These are phyloP conservation scores for Cladosporium sp. DNA, from an alignment of 2,329 filamentous ascomycete species.

Conservation along the genomic window DNA sequence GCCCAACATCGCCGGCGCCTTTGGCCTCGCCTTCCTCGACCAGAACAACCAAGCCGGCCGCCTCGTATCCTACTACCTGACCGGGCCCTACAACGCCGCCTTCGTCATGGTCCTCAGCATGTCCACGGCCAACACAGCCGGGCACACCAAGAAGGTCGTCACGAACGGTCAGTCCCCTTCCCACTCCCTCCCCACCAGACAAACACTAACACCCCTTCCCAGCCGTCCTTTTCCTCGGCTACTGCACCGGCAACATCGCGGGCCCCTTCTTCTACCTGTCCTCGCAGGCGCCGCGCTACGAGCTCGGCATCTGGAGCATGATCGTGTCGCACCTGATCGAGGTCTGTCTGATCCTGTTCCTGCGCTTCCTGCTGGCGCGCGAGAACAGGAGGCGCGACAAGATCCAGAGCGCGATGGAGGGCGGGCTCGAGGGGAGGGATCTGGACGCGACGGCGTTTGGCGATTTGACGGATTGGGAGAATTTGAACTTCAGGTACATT, in stretches of 20 bases:
- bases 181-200: constrained; percentile 35
- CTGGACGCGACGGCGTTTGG: constrained; percentile 42
- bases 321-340: constrained; percentile 50
- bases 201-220: constrained; percentile 38
- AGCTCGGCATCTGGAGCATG: constrained; percentile 54
- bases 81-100: constrained; percentile 46
- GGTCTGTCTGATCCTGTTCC: constrained; percentile 38
- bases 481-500: constrained; percentile 43
- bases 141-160: constrained; percentile 60
- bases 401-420: constrained; percentile 41
- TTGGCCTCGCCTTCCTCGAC: constrained; percentile 52
- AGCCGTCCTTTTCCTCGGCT: constrained; percentile 59
- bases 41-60: constrained; percentile 46
- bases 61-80: constrained; percentile 53
- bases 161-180: constrained; percentile 37
- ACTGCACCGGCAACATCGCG: constrained; percentile 59
- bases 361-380: constrained; percentile 43
- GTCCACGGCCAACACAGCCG: constrained; percentile 46
- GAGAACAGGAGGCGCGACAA: constrained; percentile 47
- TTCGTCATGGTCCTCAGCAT: constrained; percentile 47
- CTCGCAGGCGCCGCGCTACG: constrained; percentile 53
- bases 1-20: constrained; percentile 54
- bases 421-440: constrained; percentile 29
- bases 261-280: constrained; percentile 60
- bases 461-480: constrained; percentile 62